These are phyloP conservation scores for Mucor plumbeus DNA, from an alignment of 371 early-diverging fungal species.

Conservation along the genomic window DNA sequence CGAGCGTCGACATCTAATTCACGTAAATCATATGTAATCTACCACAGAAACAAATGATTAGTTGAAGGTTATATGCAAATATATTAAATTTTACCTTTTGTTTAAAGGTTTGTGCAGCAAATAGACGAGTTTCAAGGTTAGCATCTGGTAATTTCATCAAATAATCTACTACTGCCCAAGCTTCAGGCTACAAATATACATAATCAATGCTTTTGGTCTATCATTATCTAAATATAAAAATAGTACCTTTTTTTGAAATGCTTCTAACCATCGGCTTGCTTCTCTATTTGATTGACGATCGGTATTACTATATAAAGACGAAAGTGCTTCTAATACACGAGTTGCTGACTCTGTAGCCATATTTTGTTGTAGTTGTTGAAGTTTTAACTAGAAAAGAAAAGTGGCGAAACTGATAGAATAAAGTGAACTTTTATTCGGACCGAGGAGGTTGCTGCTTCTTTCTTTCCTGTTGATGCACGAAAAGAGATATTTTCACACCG, in stretches of 20 bases:
- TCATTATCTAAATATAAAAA: neutral
- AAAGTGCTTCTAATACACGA: conserved; percentile 31
- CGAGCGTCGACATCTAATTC: conserved; percentile 75
- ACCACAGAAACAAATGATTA: neutral
- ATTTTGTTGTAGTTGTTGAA: neutral
- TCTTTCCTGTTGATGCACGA: neutral
- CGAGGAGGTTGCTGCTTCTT: neutral
- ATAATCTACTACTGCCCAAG: conserved; percentile 85
- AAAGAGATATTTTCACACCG: neutral
- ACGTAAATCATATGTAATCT: conserved; percentile 82
- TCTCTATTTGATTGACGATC: conserved; percentile 57
- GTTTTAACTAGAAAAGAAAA: neutral
- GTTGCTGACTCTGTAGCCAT: conserved; percentile 26
- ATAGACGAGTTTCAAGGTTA: conserved; percentile 71
- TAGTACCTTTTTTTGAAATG: conserved; percentile 87
- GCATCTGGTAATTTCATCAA: conserved; percentile 65
- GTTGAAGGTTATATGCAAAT: neutral
- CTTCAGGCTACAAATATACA: conserved; percentile 64
- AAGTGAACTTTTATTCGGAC: neutral
- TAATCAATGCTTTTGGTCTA: neutral
- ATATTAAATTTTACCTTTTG: conserved; percentile 70
- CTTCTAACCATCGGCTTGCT: conserved; percentile 84
- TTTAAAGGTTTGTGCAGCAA: conserved; percentile 94
- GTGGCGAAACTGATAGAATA: neutral
- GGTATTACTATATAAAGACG: conserved; percentile 37